Conservation (phyloP, 768 basidiomycete genomes). For the Psilocybe azurescens region DNA sequence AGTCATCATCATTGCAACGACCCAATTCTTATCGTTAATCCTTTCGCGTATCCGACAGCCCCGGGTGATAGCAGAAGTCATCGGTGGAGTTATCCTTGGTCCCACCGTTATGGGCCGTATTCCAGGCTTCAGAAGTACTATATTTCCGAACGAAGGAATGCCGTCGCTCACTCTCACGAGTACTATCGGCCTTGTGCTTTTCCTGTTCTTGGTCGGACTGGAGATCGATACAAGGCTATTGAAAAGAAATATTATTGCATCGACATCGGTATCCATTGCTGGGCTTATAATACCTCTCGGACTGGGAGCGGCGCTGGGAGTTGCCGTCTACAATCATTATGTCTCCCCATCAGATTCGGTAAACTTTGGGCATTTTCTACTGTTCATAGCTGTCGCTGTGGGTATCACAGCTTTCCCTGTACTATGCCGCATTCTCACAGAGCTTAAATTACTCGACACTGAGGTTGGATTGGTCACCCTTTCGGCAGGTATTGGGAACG, state of each 20-base stretch:
- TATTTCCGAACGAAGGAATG: conserved; percentile 61
- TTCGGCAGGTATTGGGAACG: conserved; percentile 83
- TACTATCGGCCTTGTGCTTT: conserved; percentile 77
- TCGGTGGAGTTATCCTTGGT: conserved; percentile 89
- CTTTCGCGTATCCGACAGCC: conserved; percentile 83
- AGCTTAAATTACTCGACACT: conserved; percentile 81
- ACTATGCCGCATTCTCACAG: conserved; percentile 84
- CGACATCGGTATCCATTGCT: conserved; percentile 62
- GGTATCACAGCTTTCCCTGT: conserved; percentile 86
- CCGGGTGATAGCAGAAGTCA: conserved; percentile 89
- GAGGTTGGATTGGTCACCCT: conserved; percentile 84
- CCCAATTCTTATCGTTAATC: conserved; percentile 70
- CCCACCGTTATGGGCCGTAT: conserved; percentile 80
- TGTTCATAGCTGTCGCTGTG: conserved; percentile 85
- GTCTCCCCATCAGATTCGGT: conserved; percentile 46
- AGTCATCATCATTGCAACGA: conserved; percentile 84
- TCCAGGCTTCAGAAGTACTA: conserved; percentile 63
- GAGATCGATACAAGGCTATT: conserved; percentile 81
- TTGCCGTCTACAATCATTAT: conserved; percentile 78
- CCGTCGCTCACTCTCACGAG: conserved; percentile 72
- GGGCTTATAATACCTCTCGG: conserved; percentile 84
- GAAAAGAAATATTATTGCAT: conserved; percentile 62
- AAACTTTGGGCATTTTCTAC: conserved; percentile 81
- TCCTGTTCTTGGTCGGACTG: conserved; percentile 84
- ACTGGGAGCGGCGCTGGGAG: conserved; percentile 73